Conservation (phyloP, 805 yeast species). For the Zygosaccharomyces pseudorouxii region DNA sequence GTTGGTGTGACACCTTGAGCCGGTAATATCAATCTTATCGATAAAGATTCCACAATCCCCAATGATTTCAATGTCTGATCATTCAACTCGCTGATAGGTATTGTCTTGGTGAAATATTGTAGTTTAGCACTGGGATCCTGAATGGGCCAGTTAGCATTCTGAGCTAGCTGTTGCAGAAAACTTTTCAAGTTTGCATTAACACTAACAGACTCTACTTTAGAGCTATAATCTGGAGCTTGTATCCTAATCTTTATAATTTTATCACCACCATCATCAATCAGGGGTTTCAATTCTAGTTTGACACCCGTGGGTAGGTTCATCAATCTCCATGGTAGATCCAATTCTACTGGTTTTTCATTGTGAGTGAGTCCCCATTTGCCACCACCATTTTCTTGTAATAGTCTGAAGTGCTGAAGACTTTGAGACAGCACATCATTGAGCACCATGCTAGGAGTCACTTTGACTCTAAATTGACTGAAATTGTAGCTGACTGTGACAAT, state of each 20-base stretch:
- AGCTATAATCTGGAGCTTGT: conserved; percentile 24
- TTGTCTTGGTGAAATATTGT: conserved; percentile 25
- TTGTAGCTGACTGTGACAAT: conserved; percentile 36
- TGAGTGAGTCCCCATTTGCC: conserved; percentile 29
- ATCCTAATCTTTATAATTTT: conserved; percentile 31
- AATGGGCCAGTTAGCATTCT: conserved; percentile 13
- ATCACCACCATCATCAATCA: neutral
- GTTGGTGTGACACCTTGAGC: neutral
- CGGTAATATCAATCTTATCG: conserved; percentile 10
- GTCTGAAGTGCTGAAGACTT: conserved; percentile 38
- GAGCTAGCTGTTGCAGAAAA: conserved; percentile 15
- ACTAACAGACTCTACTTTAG: conserved; percentile 26
- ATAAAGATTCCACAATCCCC: conserved; percentile 19
- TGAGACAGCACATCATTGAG: conserved; percentile 37
- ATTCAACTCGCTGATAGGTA: conserved; percentile 12
- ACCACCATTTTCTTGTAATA: conserved; percentile 13
- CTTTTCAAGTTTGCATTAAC: conserved; percentile 16
- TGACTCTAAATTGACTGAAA: conserved; percentile 33
- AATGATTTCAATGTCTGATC: conserved; percentile 15
- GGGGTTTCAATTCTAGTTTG: conserved; percentile 34
- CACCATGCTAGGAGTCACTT: conserved; percentile 36
- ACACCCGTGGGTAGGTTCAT: conserved; percentile 44
- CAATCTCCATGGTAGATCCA: conserved; percentile 42
- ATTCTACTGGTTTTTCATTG: conserved; percentile 34
- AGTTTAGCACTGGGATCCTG: conserved; percentile 11